phyloP scores from a whole-genome alignment of 306 rosid species.

The Psophocarpus tetragonolobus region DNA sequence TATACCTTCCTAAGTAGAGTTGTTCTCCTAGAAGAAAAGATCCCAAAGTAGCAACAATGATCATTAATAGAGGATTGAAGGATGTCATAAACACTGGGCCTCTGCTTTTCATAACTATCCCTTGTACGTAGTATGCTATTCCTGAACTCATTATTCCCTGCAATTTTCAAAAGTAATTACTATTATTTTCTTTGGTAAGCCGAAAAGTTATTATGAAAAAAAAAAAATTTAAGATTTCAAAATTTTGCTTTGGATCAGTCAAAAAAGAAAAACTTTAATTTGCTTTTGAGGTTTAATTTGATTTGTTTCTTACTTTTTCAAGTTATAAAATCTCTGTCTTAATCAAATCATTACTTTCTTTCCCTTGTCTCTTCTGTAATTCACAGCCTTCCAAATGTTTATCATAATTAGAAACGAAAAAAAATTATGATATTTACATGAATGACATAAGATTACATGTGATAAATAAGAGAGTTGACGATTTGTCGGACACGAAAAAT shows the following conservation, averaged over 20 bases:
- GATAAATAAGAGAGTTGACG: background rate
- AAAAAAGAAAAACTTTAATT: too few relatives aligned
- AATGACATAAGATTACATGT: background rate
- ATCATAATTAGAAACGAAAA: background rate
- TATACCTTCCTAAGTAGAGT: slow-evolving; percentile 67
- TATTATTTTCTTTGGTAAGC: too few relatives aligned
- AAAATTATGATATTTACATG: background rate
- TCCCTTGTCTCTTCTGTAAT: background rate
- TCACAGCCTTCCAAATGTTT: too few relatives aligned
- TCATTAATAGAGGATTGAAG: slow-evolving; percentile 69
- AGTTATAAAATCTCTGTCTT: background rate
- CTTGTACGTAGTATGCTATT: slow-evolving; percentile 68
- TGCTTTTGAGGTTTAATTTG: too few relatives aligned
- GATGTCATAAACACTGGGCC: slow-evolving; percentile 81
- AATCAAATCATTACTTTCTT: background rate
- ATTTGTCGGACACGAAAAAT: background rate
- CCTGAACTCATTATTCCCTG: slow-evolving; percentile 72
- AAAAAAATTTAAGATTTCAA: background rate
- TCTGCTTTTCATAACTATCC: slow-evolving; percentile 59
- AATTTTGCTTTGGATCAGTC: background rate
- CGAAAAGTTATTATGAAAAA: background rate
- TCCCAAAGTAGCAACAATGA: slow-evolving; percentile 53
- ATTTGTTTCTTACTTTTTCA: background rate
- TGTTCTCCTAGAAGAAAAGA: slow-evolving; percentile 62
- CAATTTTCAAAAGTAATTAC: background rate